Base-by-base conservation (phyloP, 768 basidiomycete genomes). In the Russula abietina region DNA sequence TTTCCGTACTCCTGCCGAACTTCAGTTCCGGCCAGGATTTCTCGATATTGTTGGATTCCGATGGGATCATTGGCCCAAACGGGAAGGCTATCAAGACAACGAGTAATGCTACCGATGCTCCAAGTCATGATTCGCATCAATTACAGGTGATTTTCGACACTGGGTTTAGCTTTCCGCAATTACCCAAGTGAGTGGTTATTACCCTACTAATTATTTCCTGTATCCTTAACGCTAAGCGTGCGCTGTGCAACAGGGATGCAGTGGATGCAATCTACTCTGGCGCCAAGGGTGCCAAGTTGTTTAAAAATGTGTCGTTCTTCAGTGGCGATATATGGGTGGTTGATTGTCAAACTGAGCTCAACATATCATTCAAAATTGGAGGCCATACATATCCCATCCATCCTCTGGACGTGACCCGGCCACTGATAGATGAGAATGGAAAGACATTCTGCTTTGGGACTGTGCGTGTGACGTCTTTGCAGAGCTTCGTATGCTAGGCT, bases 81-180 rank as follows among this genome's bases (percentile, higher is more conserved):
- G 84, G 84, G 9, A 70, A 79, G 19, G 73, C 83, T 11, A 84
- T 92, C 65, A 65, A 75, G 41, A 74, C 22, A 12, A 64, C 28
- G 6, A 49, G 46, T 24, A 59, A 83, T 59, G 74, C 81, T 19
- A 86, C 87, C 3, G 82, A 85, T 64, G 88, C 87, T 0, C 87
- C 86, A 11, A 79, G 77, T 59, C 86, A 86, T n/a, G 85, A 86
- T 0, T 71, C 75, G 51, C 80, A 80, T 49, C 84, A 84, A 67
- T 74, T 82, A 10, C 85, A 84, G 3, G 82, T 80, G 4, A 75
- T 89, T 4, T 74, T 89, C 32, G 89, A 90, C 69, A 84, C 85
- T 7, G 89, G 89, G 0, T 88, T 86, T 69, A 79, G 85, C 0
- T 73, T 88, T 4, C 80, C 85, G 14, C 87, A 88, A 70, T 76